Percentiles rank a stretch among this genome's conserved stretches.
Evolutionary conservation across 140 eudicot genomes (phyloP).

Genomic region (Cichorium intybus): DNA sequence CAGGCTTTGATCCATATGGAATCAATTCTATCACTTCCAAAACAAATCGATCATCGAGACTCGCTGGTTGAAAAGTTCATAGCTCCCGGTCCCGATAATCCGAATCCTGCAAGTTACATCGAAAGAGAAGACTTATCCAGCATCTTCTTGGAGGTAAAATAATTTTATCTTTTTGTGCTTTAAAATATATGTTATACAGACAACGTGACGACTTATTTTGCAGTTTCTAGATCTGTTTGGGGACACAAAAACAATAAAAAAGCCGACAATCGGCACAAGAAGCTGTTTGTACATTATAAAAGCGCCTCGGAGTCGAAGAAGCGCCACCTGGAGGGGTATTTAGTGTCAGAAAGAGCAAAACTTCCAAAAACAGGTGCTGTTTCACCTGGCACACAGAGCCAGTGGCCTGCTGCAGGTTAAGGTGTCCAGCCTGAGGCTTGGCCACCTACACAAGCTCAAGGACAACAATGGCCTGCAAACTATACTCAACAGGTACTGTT

Average conservation of each 20-base stretch:
- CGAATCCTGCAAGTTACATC: constrained; percentile 51
- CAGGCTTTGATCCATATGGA: constrained; percentile 94
- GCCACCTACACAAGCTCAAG: constrained; percentile 65
- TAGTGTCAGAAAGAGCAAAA: constrained; percentile 76
- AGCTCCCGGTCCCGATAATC: constrained; percentile 49
- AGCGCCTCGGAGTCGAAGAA: constrained; percentile 68
- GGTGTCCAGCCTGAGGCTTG: constrained; percentile 61
- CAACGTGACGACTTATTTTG: constrained; percentile 12
- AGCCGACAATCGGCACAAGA: constrained; percentile 78
- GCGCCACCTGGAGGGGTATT: constrained; percentile 65
- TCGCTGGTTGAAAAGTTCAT: constrained; percentile 78
- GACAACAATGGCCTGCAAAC: constrained; percentile 76
- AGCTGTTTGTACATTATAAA: constrained; percentile 67
- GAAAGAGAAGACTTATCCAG: constrained; percentile 94
- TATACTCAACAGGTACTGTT: constrained; percentile 75
- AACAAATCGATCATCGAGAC: constrained; percentile 71
- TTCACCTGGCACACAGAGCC: constrained; percentile 58
- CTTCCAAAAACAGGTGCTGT: constrained; percentile 62
- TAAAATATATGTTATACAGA: constrained; percentile 2
- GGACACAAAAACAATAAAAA: constrained; percentile 64
- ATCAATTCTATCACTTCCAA: constrained; percentile 68
- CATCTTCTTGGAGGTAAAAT: constrained; percentile 74
- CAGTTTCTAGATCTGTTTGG: constrained; percentile 94
- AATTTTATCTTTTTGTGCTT: neutral
- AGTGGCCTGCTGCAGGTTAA: constrained; percentile 89